phyloP scores from a whole-genome alignment of 345 rosid species.

The Eucalyptus regnans region DNA sequence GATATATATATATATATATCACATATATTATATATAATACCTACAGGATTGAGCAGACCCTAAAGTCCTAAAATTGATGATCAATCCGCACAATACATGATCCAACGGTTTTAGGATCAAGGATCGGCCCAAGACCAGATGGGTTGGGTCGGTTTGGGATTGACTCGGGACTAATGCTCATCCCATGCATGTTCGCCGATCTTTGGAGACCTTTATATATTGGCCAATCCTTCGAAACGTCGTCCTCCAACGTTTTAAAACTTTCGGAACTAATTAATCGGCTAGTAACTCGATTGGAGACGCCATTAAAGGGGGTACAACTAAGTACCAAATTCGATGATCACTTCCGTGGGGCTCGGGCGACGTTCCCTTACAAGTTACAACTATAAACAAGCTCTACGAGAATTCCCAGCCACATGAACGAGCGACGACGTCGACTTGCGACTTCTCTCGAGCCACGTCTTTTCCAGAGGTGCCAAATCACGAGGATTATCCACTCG shows the following conservation, averaged over 20 bases:
- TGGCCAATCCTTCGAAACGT: neutral
- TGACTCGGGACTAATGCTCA: too few relatives aligned
- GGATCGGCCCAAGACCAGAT: too few relatives aligned
- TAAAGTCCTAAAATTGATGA: too few relatives aligned
- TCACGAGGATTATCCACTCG: neutral
- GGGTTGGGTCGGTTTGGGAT: too few relatives aligned
- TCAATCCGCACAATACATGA: rapidly evolving
- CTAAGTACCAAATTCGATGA: neutral
- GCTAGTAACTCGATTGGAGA: neutral
- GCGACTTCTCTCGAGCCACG: neutral
- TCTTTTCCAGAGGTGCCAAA: neutral
- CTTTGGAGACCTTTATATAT: neutral
- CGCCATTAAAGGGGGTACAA: neutral
- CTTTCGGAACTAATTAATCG: neutral
- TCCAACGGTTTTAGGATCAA: too few relatives aligned
- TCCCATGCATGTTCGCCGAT: rapidly evolving
- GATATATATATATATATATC: too few relatives aligned
- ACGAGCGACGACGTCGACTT: neutral
- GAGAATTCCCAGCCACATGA: neutral
- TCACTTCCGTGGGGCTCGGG: neutral
- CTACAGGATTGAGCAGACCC: rapidly evolving
- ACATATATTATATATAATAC: too few relatives aligned
- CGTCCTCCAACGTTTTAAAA: neutral
- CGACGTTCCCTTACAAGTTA: neutral
- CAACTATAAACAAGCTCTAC: neutral